These are phyloP conservation scores for Poa pratensis DNA, from an alignment of 176 grass and related monocot species.

Conservation along the genomic window DNA sequence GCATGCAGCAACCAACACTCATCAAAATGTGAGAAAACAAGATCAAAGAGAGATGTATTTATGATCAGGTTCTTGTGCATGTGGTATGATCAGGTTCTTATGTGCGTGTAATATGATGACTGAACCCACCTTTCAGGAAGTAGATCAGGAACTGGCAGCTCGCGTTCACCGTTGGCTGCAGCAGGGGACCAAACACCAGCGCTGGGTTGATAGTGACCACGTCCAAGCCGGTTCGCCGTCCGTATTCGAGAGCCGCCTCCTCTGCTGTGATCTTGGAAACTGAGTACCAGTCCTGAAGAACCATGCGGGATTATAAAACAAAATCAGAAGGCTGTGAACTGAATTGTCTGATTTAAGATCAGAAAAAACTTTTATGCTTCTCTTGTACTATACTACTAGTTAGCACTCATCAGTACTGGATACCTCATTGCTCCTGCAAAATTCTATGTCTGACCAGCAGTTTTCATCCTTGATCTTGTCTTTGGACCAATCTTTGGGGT, in stretches of 20 bases:
- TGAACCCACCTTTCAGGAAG: constrained; percentile 41
- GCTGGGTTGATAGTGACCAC: constrained; percentile 44
- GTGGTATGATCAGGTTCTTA: background rate
- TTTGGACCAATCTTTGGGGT: constrained; percentile 45
- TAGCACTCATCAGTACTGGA: background rate
- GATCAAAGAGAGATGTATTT: background rate
- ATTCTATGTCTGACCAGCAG: constrained; percentile 53
- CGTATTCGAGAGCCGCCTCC: constrained; percentile 40
- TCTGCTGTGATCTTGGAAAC: constrained; percentile 55
- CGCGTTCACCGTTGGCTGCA: constrained; percentile 45
- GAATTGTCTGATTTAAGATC: background rate
- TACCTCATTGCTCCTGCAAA: constrained; percentile 47
- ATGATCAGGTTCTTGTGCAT: background rate
- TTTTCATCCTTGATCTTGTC: constrained; percentile 47
- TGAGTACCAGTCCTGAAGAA: constrained; percentile 47
- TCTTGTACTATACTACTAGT: background rate
- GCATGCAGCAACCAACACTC: constrained; percentile 15
- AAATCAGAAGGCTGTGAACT: background rate
- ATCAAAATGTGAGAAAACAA: background rate
- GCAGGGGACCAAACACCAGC: constrained; percentile 39
- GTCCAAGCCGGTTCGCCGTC: constrained; percentile 12
- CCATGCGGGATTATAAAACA: background rate
- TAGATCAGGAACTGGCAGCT: constrained; percentile 43
- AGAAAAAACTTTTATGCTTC: background rate
- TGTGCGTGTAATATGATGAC: too few species aligned